A percentile compares a stretch with the other conserved stretches of the same genome.
These are phyloP conservation scores for Suillus decipiens DNA, from an alignment of 768 basidiomycete species.

Conservation along the genomic window DNA sequence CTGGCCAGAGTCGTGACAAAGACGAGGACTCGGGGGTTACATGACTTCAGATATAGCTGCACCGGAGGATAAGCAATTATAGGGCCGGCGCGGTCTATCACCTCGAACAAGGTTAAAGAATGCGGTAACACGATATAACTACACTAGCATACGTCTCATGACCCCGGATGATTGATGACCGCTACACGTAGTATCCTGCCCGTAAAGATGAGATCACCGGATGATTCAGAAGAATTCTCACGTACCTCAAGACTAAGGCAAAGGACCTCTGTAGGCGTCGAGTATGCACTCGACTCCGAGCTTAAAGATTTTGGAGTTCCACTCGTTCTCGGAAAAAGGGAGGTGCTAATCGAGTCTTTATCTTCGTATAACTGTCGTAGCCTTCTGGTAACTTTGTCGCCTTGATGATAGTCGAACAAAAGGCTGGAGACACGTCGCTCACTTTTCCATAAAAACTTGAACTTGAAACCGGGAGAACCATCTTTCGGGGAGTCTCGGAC, in stretches of 20 bases:
- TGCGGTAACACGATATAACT: no score
- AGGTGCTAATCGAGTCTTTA: not conserved
- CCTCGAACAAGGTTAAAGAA: not conserved
- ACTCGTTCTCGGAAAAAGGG: not conserved
- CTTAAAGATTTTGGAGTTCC: not conserved
- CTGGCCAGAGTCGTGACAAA: no score
- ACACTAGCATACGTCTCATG: no score
- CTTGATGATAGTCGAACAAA: conserved; percentile 4
- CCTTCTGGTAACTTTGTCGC: not conserved
- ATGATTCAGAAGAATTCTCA: not conserved
- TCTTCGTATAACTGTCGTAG: not conserved
- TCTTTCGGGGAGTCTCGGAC: not conserved
- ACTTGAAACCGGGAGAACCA: not conserved
- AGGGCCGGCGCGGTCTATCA: no score
- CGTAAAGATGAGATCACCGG: not conserved
- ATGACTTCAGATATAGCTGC: no score
- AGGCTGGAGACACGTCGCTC: not conserved
- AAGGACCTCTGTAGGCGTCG: not conserved
- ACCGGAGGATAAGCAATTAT: no score
- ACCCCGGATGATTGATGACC: not conserved
- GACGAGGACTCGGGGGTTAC: no score
- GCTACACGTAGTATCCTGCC: not conserved
- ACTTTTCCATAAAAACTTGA: no score
- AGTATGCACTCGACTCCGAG: not conserved
- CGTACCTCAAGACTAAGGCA: not conserved